Evolutionary conservation across 2,329 filamentous ascomycete species (phyloP).

Genomic region (Cryphonectria naterciae): DNA sequence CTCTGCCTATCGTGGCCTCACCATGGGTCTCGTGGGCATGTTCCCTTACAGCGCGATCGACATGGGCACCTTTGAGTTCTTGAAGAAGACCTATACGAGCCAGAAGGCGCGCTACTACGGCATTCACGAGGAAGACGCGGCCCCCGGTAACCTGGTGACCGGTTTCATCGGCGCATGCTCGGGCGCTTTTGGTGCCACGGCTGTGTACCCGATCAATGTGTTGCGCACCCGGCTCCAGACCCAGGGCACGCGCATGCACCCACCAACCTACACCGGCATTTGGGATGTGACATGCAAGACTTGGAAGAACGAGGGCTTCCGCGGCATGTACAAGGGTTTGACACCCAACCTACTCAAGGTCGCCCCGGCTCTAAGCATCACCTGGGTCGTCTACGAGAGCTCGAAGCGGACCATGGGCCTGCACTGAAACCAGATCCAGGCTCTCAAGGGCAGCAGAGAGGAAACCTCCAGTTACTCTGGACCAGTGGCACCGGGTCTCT

Average conservation of each 20-base stretch:
- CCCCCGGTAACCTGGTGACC: conserved; percentile 80
- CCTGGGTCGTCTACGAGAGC: conserved; percentile 92
- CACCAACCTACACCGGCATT: conserved; percentile 86
- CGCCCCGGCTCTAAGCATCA: conserved; percentile 92
- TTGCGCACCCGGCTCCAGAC: conserved; percentile 90
- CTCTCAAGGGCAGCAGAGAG: neutral
- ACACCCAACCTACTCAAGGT: conserved; percentile 97
- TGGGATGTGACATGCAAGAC: conserved; percentile 87
- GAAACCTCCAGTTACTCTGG: neutral
- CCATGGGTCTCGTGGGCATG: conserved; percentile 93
- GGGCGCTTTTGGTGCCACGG: conserved; percentile 87
- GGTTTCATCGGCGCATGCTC: conserved; percentile 89
- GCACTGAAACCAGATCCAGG: conserved; percentile 39
- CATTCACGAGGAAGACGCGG: conserved; percentile 81
- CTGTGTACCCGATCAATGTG: conserved; percentile 94
- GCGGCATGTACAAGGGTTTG: conserved; percentile 91
- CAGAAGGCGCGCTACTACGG: conserved; percentile 71
- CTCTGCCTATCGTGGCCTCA: conserved; percentile 87
- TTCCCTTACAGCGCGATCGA: conserved; percentile 98
- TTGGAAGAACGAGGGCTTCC: conserved; percentile 77
- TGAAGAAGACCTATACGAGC: conserved; percentile 74
- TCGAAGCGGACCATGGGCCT: conserved; percentile 72
- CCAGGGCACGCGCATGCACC: conserved; percentile 91
- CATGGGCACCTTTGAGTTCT: conserved; percentile 90
- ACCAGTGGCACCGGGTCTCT: neutral